Evolutionary conservation across 768 basidiomycete species (phyloP).

Genomic region (Russula sp.): DNA sequence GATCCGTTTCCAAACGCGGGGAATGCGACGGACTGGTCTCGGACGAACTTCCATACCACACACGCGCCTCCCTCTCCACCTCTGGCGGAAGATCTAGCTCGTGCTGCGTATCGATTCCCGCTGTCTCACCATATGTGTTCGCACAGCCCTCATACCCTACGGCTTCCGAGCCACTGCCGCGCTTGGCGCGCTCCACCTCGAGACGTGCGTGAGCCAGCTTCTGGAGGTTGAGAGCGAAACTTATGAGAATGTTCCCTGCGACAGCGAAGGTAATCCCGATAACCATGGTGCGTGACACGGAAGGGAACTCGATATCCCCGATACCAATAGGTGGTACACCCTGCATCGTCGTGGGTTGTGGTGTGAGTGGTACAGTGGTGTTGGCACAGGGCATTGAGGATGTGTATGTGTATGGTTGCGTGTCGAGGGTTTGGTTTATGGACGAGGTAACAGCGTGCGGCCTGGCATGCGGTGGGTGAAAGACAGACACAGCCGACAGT

Average conservation of each 20-base stretch:
- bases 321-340: slow-evolving; percentile 3
- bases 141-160: slow-evolving; percentile 7
- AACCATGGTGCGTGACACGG: slow-evolving; percentile 46
- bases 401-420: neutral
- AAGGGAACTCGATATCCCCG: slow-evolving; percentile 39
- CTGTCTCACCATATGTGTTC: neutral
- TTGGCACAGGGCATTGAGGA: neutral
- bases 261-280: slow-evolving; percentile 83
- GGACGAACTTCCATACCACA: neutral
- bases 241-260: slow-evolving; percentile 80
- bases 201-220: slow-evolving; percentile 82
- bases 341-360: neutral
- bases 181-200: slow-evolving; percentile 30
- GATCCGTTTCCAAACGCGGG: slow-evolving; percentile 14
- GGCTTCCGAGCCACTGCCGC: slow-evolving; percentile 17
- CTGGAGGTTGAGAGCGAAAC: slow-evolving; percentile 85
- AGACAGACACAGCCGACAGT: neutral
- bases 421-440: neutral
- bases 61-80: slow-evolving; percentile 16
- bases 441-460: neutral
- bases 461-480: neutral
- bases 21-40: neutral
- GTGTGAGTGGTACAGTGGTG: neutral
- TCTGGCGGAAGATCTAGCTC: neutral
- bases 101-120: neutral